Evolutionary conservation across 108 stramenopile species (phyloP), one percentile per base, ranked within the genome.

Genomic region (Mayamaea pseudoterrestris): DNA sequence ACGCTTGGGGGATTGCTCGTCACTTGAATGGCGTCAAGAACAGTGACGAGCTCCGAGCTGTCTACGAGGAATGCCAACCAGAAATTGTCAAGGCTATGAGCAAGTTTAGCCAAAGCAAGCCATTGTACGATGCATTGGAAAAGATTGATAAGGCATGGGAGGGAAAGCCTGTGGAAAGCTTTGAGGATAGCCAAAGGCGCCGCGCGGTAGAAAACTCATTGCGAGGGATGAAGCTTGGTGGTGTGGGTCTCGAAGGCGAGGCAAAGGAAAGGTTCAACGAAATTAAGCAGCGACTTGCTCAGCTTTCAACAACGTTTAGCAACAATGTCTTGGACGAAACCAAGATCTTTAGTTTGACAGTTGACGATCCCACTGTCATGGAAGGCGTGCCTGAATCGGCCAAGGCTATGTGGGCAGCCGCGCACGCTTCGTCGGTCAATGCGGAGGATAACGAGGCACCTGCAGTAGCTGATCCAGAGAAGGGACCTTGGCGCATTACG

Each of bases 311-410:
- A 13, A 78, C 64, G 25, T 98, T 98, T 57, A 65, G 68, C 40
- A 98, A 98, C 80, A 96, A 98, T 58, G 93, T 96, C 20, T 70
- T 98, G 47, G 97, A 98, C 59, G 80, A 83, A 12, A 98, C 97
- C 34, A 98, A 98, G 73, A 73, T 72, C 12, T 98, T 92, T 57
- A 64, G 71, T 23, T 58, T 94, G 30, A 57, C 52, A 8, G 55
- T 96, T 14, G 69, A 73, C 1, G 78, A 93, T 47, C 40, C 76
- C 3, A 47, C 50, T 8, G 71, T 78, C 31, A 64, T 98, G 37
- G 73, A 83, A 53, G 92, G 90, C 1, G 91, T 94, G 11, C 97
- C 97, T 0, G 73, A 81, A 11, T 86, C 85, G 11, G 94, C 94
- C 55, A 77, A 73, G 58, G 91, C 70, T 22, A 74, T 89, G 68